Base-by-base conservation (phyloP, 805 yeast genomes). In the Brettanomyces sp. region DNA sequence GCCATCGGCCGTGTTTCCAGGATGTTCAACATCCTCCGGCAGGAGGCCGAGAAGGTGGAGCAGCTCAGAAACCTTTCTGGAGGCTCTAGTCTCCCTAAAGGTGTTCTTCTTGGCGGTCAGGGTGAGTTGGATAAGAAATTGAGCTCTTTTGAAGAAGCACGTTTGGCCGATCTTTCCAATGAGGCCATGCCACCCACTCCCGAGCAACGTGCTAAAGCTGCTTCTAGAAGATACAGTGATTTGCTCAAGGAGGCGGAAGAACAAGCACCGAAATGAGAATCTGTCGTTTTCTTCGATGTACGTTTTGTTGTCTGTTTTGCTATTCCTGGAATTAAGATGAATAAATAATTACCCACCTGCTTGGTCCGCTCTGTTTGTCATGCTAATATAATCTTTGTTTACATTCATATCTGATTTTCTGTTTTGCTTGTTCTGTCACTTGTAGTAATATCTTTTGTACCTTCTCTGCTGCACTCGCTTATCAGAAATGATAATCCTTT, bases 1-100 rank as follows among this genome's bases (percentile, higher is more conserved):
- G 98, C 98, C 12, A 93, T 91, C 64, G 98, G 98, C n/a, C 76
- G 95, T 53, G 87, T 91, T 45, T 84, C 96, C 21, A 76, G 97
- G 48, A 90, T 93, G 96, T 93, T 85, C 67, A 83, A 82, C 51
- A 84, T 91, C 5, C 70, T 91, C 55, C 75, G 97, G 52, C 88
- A 88, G 60, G 96, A 91, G 60, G 77, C 91, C 41, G 97, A 87
- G 63, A 81, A 80, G 54, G 95, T 93, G 42, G 82, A 84, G 47
- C 89, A 84, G 57, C 71, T 91, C 57, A 85, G 93, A 64, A 72
- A 74, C 33, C 70, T 81, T 51, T 74, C 84, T 48, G 83, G 90
- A 39, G 90, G 93, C 12, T 70, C 69, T 8, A 45, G 41, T 9
- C 69, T 93, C 52, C 98, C 99, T 13, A 81, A 85, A 58, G 98